phyloP scores from a whole-genome alignment of 106 monocot genomes.

The Acorus gramineus region DNA sequence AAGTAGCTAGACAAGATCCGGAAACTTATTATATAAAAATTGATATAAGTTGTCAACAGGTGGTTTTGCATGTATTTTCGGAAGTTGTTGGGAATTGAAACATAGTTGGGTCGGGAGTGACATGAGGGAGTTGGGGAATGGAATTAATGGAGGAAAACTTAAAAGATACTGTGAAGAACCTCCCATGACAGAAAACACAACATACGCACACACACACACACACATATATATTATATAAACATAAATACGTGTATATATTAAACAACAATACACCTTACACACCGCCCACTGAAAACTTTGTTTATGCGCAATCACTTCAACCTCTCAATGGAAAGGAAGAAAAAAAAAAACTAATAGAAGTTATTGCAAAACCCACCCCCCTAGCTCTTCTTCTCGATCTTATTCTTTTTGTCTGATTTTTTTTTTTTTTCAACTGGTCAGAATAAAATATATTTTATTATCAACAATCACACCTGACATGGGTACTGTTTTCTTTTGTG shows the following conservation, averaged over 20 bases:
- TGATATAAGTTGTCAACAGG: too few relatives aligned
- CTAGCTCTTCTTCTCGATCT: background rate
- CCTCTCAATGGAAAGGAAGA: background rate
- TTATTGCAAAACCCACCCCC: background rate
- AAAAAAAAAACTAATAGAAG: background rate
- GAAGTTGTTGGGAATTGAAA: conserved; percentile 14
- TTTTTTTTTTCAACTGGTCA: background rate
- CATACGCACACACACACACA: too few relatives aligned
- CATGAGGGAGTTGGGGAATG: conserved; percentile 2
- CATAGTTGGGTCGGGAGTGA: background rate
- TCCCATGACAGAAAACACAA: background rate
- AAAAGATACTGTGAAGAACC: background rate
- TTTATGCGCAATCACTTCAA: too few relatives aligned
- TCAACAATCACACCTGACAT: conserved; percentile 12
- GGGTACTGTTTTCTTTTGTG: background rate
- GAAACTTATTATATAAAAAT: background rate
- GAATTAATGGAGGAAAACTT: background rate
- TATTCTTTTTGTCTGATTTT: background rate
- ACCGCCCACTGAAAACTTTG: too few relatives aligned
- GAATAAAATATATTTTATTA: background rate
- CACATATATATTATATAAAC: too few relatives aligned
- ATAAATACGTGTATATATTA: too few relatives aligned
- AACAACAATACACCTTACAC: too few relatives aligned
- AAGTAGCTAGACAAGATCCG: too few relatives aligned
- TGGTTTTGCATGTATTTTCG: background rate